These are phyloP conservation scores for Pythium brachiatum DNA, from an alignment of 352 stramenopile genomes.

Conservation along the genomic window DNA sequence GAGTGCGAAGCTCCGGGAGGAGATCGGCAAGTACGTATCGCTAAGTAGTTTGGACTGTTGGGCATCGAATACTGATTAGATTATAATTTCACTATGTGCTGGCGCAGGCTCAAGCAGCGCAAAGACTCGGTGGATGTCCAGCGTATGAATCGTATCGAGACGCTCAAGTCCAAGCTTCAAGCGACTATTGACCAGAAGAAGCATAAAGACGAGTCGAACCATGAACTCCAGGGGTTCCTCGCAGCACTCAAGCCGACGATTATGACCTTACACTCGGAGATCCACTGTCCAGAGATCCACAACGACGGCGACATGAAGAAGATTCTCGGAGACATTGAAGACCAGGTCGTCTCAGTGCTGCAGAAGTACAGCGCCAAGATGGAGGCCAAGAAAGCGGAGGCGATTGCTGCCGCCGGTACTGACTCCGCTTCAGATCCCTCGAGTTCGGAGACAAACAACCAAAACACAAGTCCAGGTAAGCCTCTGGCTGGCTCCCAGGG, in stretches of 20 bases:
- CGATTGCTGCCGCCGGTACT: conserved; percentile 9
- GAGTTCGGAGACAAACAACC: conserved; percentile 4
- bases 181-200: conserved; percentile 69
- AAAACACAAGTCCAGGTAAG: conserved; percentile 23
- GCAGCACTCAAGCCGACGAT: conserved; percentile 61
- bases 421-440: conserved; percentile 1
- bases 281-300: conserved; percentile 65
- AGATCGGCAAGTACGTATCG: conserved; percentile 68
- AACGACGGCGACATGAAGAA: conserved; percentile 72
- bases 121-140: conserved; percentile 82
- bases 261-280: conserved; percentile 61
- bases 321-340: conserved; percentile 71
- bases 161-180: conserved; percentile 58
- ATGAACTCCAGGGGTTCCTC: conserved; percentile 64
- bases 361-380: conserved; percentile 69
- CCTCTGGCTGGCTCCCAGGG: not conserved
- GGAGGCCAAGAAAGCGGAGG: conserved; percentile 36
- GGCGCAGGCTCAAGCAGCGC: conserved; percentile 79
- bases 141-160: conserved; percentile 72
- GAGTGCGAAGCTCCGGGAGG: conserved; percentile 67
- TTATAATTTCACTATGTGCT: not conserved
- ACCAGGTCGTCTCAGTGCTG: conserved; percentile 62
- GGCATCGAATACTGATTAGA: not conserved
- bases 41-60: not conserved
- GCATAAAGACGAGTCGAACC: conserved; percentile 71